Conservation (phyloP, 2,329 filamentous ascomycete species). For the Hymenoscyphus infarciens region DNA sequence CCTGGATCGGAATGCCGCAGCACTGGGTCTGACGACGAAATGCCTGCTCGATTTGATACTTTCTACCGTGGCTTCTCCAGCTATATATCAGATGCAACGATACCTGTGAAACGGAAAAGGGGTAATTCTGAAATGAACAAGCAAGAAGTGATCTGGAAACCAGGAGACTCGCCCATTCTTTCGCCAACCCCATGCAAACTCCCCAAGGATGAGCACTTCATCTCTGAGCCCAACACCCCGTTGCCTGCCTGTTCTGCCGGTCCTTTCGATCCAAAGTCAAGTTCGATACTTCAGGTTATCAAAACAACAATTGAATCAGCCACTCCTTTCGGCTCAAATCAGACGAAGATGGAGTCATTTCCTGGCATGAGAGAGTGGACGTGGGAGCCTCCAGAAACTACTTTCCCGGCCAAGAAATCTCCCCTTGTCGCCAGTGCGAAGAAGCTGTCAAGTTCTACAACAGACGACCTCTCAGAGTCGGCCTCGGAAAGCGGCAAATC, state of each 20-base stretch:
- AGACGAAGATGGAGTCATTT: background rate
- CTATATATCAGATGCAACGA: constrained; percentile 10
- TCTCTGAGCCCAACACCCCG: constrained; percentile 9
- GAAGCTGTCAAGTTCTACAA: too few relatives aligned
- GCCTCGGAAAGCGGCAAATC: background rate
- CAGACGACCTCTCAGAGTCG: background rate
- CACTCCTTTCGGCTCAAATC: background rate
- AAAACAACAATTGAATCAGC: background rate
- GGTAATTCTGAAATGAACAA: constrained; percentile 16
- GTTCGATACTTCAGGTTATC: background rate
- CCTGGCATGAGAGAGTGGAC: constrained; percentile 11
- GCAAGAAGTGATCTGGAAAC: constrained; percentile 31
- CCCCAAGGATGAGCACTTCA: constrained; percentile 10
- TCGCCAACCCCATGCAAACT: constrained; percentile 10
- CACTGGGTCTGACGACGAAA: background rate
- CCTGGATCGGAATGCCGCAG: background rate
- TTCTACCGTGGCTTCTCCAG: constrained; percentile 4
- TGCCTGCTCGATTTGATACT: background rate
- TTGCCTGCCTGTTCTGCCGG: background rate
- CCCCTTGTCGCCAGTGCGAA: background rate
- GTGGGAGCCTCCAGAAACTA: constrained; percentile 21
- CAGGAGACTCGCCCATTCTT: constrained; percentile 1
- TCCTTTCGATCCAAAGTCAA: background rate
- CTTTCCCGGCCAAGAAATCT: background rate
- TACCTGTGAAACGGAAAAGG: background rate